These are phyloP conservation scores for Saccharomycopsis sp. DNA, from an alignment of 805 yeast species.

Conservation along the genomic window DNA sequence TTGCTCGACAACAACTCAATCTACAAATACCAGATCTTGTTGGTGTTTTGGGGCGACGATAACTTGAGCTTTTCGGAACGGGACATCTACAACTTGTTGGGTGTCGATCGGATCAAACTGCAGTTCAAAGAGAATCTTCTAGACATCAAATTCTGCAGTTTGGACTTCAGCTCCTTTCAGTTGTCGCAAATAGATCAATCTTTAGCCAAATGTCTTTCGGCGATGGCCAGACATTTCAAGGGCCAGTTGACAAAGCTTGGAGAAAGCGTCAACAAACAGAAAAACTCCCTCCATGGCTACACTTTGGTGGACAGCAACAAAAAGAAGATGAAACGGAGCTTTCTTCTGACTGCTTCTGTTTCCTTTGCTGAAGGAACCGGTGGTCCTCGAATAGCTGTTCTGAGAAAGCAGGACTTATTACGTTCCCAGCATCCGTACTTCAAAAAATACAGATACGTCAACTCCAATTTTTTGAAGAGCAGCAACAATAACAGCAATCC, in stretches of 20 bases:
- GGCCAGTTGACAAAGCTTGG: slow-evolving; percentile 3
- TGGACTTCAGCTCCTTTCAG: slow-evolving; percentile 1
- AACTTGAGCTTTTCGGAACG: slow-evolving; percentile 1
- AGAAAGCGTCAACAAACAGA: neutral
- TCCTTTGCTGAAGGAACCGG: neutral
- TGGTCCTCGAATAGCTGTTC: too few relatives aligned
- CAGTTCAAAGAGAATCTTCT: slow-evolving; percentile 5
- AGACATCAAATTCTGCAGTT: slow-evolving; percentile 13
- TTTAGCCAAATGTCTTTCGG: slow-evolving; percentile 1
- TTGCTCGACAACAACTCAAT: slow-evolving; percentile 32
- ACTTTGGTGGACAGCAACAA: neutral
- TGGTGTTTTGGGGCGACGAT: slow-evolving; percentile 37
- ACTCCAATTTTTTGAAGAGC: neutral
- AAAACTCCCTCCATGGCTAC: neutral
- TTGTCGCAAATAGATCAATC: neutral
- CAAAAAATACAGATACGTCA: slow-evolving; percentile 7
- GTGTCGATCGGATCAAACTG: slow-evolving; percentile 10
- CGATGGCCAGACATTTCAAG: slow-evolving; percentile 15
- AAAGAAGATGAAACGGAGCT: neutral
- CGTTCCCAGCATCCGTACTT: slow-evolving; percentile 18
- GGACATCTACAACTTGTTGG: slow-evolving; percentile 11
- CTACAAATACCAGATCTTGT: slow-evolving; percentile 34
- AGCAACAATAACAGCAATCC: neutral
- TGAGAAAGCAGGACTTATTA: neutral
- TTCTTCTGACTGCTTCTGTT: neutral